Evolutionary conservation across 1,139 yeast species (phyloP), one percentile per base, ranked within the genome.

Genomic region (Waltiozyma sp.): DNA sequence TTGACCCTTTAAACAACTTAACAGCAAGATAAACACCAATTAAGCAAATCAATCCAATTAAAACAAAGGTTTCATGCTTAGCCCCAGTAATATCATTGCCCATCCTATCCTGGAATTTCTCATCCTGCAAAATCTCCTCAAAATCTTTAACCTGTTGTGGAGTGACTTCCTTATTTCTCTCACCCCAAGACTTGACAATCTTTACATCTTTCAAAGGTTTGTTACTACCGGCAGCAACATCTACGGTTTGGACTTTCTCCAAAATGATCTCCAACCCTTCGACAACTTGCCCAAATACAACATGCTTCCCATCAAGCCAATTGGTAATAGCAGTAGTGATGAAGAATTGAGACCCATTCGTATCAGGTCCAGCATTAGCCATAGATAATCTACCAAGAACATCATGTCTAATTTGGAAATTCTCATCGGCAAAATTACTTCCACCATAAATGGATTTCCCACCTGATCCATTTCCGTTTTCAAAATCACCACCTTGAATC

Each of bases 401-500:
- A 61, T 72, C 75, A 66, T 82, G 91, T 53, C 66, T 75, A 55
- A 78, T 54, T 47, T 62, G 49, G 56, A 83, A 83, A 65, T 80
- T 80, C 64, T 83, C 91, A 61, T 83, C 93, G 37, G 72, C 72
- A 54, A 80, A 76, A 54, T 73, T 72, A 55, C 69, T 70, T 45
- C 89, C 18, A 63, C 77, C 34, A 63, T 77, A 82, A 62, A 80
- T 80, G 38, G 87, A 77, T 60, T 74, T 74, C 48, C 91, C 91
- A 52, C 91, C 91, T 45, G 77, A 82, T n/a, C 97, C 97, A 53
- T 83, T 69, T 23, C 79, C 82, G 48, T 77, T 80, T 41, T 95
- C 88, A 66, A 88, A 89, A 59, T 91, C 73, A 63, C 93, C 93
- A 59, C 89, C 89, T 66, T 83, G 93, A 56, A 82, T 75, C 86